phyloP scores from a whole-genome alignment of 345 rosid species.

The Leavenworthia alabamica region DNA sequence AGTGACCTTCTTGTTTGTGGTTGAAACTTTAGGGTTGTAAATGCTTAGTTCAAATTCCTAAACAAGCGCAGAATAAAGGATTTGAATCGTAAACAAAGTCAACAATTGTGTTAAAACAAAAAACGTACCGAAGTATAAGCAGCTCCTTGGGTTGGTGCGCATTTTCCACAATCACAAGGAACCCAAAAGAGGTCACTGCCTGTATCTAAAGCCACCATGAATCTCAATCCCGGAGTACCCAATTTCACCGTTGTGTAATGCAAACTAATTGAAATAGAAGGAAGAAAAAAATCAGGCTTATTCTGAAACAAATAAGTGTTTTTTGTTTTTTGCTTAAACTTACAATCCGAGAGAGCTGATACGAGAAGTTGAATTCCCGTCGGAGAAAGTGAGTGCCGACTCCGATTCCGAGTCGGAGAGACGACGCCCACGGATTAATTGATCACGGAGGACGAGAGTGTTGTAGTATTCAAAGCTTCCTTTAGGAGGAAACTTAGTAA shows the following conservation, averaged over 20 bases:
- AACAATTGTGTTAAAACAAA: background rate
- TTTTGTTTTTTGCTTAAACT: constrained; percentile 19
- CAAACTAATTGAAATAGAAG: constrained; percentile 38
- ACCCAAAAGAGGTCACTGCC: constrained; percentile 94
- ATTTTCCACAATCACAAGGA: constrained; percentile 74
- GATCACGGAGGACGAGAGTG: constrained; percentile 58
- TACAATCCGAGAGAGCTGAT: constrained; percentile 88
- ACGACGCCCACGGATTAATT: constrained; percentile 45
- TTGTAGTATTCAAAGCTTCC: constrained; percentile 68
- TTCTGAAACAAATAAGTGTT: background rate
- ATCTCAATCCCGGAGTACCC: constrained; percentile 80
- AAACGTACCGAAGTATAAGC: constrained; percentile 56
- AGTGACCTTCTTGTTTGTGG: constrained; percentile 65
- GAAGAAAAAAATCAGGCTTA: constrained; percentile 19
- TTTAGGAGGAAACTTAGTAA: constrained; percentile 48
- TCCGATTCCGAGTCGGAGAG: constrained; percentile 36
- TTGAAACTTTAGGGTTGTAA: constrained; percentile 60
- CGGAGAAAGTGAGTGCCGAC: constrained; percentile 50
- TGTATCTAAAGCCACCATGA: constrained; percentile 84
- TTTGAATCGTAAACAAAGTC: background rate
- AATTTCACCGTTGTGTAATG: constrained; percentile 81
- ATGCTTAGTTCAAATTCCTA: constrained; percentile 72
- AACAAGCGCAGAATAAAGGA: background rate
- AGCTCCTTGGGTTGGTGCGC: constrained; percentile 59
- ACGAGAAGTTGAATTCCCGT: constrained; percentile 63